phyloP scores from a whole-genome alignment of 129 eudicot species.

The Lactuca saligna region DNA sequence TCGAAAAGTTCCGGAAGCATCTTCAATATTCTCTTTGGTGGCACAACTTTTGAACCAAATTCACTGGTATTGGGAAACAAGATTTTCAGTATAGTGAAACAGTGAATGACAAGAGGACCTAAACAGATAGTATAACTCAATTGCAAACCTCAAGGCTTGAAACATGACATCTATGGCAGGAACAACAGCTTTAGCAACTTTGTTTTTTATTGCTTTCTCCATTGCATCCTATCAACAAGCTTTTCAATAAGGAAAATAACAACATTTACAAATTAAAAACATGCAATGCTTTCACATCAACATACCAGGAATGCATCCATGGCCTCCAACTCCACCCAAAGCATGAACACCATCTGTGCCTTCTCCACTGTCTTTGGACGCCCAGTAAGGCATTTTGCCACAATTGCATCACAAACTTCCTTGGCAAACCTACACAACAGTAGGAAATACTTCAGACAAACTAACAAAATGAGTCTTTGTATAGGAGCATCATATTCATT shows the following conservation, averaged over 20 bases:
- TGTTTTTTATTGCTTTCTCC: conserved; percentile 97
- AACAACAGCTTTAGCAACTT: conserved; percentile 98
- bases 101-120: neutral
- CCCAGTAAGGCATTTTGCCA: conserved; percentile 90
- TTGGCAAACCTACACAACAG: conserved; percentile 62
- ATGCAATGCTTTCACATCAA: neutral
- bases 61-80: conserved; percentile 53
- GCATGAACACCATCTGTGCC: conserved; percentile 85
- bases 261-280: neutral
- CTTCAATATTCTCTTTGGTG: conserved; percentile 95
- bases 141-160: conserved; percentile 88
- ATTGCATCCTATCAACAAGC: conserved; percentile 73
- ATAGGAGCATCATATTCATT: neutral
- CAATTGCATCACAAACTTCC: conserved; percentile 91
- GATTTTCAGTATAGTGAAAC: conserved; percentile 12
- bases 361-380: conserved; percentile 99
- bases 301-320: conserved; percentile 89
- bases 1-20: conserved; percentile 99
- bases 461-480: neutral
- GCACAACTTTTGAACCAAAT: conserved; percentile 92
- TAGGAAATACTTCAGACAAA: neutral
- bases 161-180: conserved; percentile 99
- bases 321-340: conserved; percentile 99
- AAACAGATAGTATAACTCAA: conserved; percentile 1
- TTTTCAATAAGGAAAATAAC: conserved; percentile 1